Evolutionary conservation across 495 filamentous ascomycete species (phyloP).

Genomic region (Gamarada debralockiae): DNA sequence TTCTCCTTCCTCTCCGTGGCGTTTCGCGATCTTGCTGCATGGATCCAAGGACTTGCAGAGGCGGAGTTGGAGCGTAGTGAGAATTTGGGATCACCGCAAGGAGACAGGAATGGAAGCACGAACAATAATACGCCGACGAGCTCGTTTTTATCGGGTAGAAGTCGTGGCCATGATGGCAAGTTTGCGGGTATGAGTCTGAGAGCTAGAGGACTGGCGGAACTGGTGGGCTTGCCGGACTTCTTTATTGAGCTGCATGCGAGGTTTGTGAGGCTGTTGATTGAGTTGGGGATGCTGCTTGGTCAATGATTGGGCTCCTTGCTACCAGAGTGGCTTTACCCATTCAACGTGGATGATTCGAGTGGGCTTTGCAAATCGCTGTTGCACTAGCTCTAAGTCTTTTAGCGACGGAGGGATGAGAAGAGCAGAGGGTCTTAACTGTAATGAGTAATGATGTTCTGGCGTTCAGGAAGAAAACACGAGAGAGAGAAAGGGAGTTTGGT

Average conservation of each 20-base stretch:
- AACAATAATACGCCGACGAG: slow-evolving; percentile 46
- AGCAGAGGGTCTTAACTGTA: no score
- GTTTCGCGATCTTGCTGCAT: slow-evolving; percentile 72
- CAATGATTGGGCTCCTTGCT: neutral
- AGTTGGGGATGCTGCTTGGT: slow-evolving; percentile 37
- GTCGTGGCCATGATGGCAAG: slow-evolving; percentile 53
- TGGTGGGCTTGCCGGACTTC: slow-evolving; percentile 81
- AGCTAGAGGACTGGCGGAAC: slow-evolving; percentile 75
- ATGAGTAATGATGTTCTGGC: no score
- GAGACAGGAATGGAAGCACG: slow-evolving; percentile 22
- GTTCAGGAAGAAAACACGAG: neutral
- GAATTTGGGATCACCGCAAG: slow-evolving; percentile 19
- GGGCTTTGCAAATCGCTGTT: no score
- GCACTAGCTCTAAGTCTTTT: no score
- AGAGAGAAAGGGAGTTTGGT: neutral
- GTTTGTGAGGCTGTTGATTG: slow-evolving; percentile 71
- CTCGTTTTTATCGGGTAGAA: slow-evolving; percentile 60
- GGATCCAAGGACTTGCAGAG: slow-evolving; percentile 60
- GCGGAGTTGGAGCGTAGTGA: slow-evolving; percentile 50
- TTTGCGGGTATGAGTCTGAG: slow-evolving; percentile 47
- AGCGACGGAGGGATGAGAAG: no score
- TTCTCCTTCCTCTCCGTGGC: slow-evolving; percentile 69
- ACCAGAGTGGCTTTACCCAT: no score
- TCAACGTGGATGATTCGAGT: no score
- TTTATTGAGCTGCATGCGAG: slow-evolving; percentile 81